A percentile compares a stretch with the other conserved stretches of the same genome.
Conservation (phyloP, 2,329 filamentous ascomycete genomes). For the Trichoderma sp. region DNA sequence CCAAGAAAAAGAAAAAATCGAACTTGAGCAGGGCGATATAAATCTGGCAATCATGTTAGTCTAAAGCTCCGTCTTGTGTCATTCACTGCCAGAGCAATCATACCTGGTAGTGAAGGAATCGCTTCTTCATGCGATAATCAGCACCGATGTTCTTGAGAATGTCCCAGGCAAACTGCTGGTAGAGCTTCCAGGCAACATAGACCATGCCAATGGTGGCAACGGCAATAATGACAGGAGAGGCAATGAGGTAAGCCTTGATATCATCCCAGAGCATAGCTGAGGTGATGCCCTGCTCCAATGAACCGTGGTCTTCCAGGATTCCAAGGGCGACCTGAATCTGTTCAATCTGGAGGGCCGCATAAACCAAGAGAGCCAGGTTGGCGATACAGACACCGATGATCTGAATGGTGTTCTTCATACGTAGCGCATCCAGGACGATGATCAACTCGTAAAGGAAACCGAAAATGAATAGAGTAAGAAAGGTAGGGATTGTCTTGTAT, state of each 20-base stretch:
- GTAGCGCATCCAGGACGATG: slow-evolving; percentile 88
- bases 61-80: background rate
- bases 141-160: slow-evolving; percentile 99
- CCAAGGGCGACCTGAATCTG: slow-evolving; percentile 77
- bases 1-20: slow-evolving; percentile 99
- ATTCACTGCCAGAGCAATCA: slow-evolving; percentile 21
- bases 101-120: slow-evolving; percentile 95
- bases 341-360: slow-evolving; percentile 88
- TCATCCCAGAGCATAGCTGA: slow-evolving; percentile 60
- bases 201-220: slow-evolving; percentile 70
- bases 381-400: slow-evolving; percentile 92
- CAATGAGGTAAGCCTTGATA: slow-evolving; percentile 74
- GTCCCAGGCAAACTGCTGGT: slow-evolving; percentile 98
- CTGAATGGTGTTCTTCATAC: slow-evolving; percentile 97
- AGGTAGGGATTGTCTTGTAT: slow-evolving; percentile 81
- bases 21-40: slow-evolving; percentile 98
- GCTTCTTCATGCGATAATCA: slow-evolving; percentile 92
- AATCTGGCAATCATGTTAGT: slow-evolving; percentile 57
- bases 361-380: slow-evolving; percentile 87
- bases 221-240: slow-evolving; percentile 81
- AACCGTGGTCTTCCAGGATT: slow-evolving; percentile 45
- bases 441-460: slow-evolving; percentile 90
- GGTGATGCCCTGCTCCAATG: slow-evolving; percentile 41
- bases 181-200: slow-evolving; percentile 88
- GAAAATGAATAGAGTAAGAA: slow-evolving; percentile 94